Evolutionary conservation across 2,329 filamentous ascomycete genomes (phyloP).

Genomic region (Thelonectria rubi): DNA sequence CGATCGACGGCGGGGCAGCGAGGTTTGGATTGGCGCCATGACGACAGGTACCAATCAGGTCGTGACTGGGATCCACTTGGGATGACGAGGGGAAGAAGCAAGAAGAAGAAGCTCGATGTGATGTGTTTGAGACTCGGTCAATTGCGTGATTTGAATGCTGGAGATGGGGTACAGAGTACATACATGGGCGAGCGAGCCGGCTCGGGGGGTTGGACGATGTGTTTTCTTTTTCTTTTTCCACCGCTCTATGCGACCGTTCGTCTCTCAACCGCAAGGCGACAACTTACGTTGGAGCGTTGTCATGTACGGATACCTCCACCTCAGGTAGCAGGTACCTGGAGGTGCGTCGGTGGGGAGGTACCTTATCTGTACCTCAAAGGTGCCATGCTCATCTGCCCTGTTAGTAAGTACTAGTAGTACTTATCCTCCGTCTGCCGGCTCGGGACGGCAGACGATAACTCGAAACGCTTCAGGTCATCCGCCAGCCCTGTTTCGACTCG

Average conservation of each 20-base stretch:
- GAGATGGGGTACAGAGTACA: background rate
- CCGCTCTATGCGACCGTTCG: constrained; percentile 19
- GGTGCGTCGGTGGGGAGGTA: background rate
- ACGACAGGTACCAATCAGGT: constrained; percentile 39
- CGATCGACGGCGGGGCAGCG: constrained; percentile 43
- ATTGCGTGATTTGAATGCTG: constrained; percentile 11
- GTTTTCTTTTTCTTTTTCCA: background rate
- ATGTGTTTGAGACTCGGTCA: background rate
- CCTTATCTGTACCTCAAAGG: background rate
- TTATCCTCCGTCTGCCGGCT: background rate
- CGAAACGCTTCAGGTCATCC: background rate
- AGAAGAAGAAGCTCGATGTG: constrained; percentile 34
- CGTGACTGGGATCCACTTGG: constrained; percentile 34
- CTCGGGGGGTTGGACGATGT: background rate
- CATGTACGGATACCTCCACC: background rate
- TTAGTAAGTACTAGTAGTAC: constrained; percentile 18
- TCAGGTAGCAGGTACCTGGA: background rate
- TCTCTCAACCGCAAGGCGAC: background rate
- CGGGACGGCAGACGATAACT: background rate
- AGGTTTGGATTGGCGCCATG: constrained; percentile 31
- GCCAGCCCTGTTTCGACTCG: background rate
- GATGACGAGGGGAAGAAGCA: constrained; percentile 41
- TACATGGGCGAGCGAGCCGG: background rate
- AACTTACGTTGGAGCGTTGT: background rate
- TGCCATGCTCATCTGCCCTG: no score